phyloP scores from a whole-genome alignment of 2,329 filamentous ascomycete species.

The Coniella lustricola region DNA sequence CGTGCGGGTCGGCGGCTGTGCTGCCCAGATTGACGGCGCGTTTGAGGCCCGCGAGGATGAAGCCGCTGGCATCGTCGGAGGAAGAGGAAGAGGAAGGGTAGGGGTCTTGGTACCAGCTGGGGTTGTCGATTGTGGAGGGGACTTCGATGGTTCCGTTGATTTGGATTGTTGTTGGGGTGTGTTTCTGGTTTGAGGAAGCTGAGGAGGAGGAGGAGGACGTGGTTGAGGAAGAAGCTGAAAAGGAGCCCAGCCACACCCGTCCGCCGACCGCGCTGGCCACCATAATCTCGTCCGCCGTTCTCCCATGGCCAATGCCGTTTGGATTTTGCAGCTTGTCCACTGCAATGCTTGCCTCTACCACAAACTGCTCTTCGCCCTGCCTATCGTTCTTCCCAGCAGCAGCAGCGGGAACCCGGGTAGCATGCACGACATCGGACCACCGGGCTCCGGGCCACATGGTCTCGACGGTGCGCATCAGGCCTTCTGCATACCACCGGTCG shows the following conservation, averaged over 20 bases:
- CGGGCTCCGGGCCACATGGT: slow-evolving; percentile 1
- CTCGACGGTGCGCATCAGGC: slow-evolving; percentile 5
- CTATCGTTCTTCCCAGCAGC: too few relatives aligned
- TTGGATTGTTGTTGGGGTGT: slow-evolving; percentile 24
- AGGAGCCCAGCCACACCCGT: slow-evolving; percentile 1
- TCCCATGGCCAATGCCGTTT: slow-evolving; percentile 12
- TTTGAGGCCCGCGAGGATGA: slow-evolving; percentile 42
- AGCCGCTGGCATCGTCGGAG: slow-evolving; percentile 43
- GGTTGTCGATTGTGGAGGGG: slow-evolving; percentile 47
- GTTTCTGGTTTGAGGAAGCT: too few relatives aligned
- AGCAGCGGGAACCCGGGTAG: background rate
- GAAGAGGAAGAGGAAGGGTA: too few relatives aligned
- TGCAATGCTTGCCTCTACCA: slow-evolving; percentile 6
- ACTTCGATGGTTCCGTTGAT: slow-evolving; percentile 37
- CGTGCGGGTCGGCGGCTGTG: slow-evolving; percentile 27
- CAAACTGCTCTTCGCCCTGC: slow-evolving; percentile 1
- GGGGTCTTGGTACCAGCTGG: slow-evolving; percentile 49
- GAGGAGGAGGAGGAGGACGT: too few relatives aligned
- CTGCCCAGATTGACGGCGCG: slow-evolving; percentile 31
- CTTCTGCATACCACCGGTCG: slow-evolving; percentile 13
- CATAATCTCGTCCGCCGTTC: slow-evolving; percentile 9
- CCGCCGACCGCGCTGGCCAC: slow-evolving; percentile 8
- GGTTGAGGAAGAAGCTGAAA: background rate
- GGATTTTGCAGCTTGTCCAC: slow-evolving; percentile 10
- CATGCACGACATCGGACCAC: slow-evolving; percentile 13